Conservation (phyloP, 2,329 filamentous ascomycete genomes). For the Knufia petricola region DNA sequence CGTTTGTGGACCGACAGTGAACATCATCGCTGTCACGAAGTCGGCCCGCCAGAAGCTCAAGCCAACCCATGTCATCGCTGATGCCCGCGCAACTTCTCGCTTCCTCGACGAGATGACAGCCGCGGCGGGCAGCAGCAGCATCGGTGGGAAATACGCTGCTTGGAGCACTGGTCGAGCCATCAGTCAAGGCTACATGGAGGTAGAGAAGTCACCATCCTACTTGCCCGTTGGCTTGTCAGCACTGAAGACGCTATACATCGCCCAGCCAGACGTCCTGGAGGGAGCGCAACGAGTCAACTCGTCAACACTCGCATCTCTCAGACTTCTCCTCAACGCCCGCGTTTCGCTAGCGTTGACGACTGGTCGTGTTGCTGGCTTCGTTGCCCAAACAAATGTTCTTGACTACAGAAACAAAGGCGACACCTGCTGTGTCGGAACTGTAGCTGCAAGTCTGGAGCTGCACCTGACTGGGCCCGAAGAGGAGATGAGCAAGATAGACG, state of each 20-base stretch:
- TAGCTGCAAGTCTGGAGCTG: conserved; percentile 70
- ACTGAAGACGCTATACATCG: conserved; percentile 70
- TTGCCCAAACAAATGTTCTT: conserved; percentile 78
- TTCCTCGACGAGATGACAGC: not conserved
- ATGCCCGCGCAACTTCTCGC: not conserved
- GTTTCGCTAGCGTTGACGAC: conserved; percentile 79
- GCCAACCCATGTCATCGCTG: conserved; percentile 49
- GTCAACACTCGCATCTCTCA: conserved; percentile 64
- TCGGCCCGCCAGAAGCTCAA: conserved; percentile 45
- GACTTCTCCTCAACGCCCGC: conserved; percentile 68
- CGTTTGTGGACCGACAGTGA: conserved; percentile 62
- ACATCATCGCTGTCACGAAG: conserved; percentile 63
- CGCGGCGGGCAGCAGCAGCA: not conserved
- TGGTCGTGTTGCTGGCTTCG: conserved; percentile 73
- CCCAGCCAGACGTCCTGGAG: conserved; percentile 57
- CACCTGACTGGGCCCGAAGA: conserved; percentile 42
- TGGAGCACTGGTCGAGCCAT: conserved; percentile 9
- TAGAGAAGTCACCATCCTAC: conserved; percentile 51
- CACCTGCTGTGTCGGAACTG: conserved; percentile 58
- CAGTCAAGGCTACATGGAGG: conserved; percentile 46
- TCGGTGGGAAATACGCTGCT: conserved; percentile 3
- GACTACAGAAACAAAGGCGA: conserved; percentile 60
- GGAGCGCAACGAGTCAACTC: conserved; percentile 57
- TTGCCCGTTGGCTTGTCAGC: conserved; percentile 50
- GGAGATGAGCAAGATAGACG: conserved; percentile 11